Evolutionary conservation across 495 filamentous ascomycete species (phyloP).

Genomic region (Penicillium psychrofluorescens): DNA sequence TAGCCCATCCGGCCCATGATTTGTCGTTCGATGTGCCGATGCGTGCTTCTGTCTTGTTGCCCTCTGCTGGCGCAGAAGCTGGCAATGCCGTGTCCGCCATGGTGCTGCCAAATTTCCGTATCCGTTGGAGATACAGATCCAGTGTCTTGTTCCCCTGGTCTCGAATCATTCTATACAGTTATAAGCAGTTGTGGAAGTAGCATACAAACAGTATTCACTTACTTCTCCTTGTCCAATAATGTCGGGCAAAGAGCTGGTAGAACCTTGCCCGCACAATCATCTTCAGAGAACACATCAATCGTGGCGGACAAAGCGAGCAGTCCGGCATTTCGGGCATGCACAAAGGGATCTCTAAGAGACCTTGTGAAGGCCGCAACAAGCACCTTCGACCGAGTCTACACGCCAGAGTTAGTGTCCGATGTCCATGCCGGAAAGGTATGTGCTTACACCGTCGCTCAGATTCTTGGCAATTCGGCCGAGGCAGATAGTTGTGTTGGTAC

Average conservation of each 20-base stretch:
- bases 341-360: constrained; percentile 84
- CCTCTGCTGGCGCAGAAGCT: constrained; percentile 27
- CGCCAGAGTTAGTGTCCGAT: constrained; percentile 10
- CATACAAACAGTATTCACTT: constrained; percentile 3
- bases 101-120: constrained; percentile 65
- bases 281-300: constrained; percentile 76
- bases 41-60: constrained; percentile 43
- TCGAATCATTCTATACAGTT: constrained; percentile 54
- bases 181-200: background rate
- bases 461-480: constrained; percentile 91
- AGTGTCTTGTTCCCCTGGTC: constrained; percentile 88
- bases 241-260: constrained; percentile 76
- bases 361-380: constrained; percentile 85
- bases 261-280: constrained; percentile 79
- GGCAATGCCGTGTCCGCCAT: constrained; percentile 77
- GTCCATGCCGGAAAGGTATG: background rate
- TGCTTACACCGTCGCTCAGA: constrained; percentile 59
- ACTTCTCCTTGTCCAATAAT: constrained; percentile 84
- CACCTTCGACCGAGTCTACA: constrained; percentile 72
- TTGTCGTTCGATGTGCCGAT: constrained; percentile 72
- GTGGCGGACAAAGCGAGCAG: constrained; percentile 81
- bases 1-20: constrained; percentile 93
- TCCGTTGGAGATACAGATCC: constrained; percentile 78
- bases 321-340: constrained; percentile 85
- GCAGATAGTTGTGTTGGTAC: constrained; percentile 97